Evolutionary conservation across 2,329 filamentous ascomycete species (phyloP).

Genomic region (Dothistroma septosporum): DNA sequence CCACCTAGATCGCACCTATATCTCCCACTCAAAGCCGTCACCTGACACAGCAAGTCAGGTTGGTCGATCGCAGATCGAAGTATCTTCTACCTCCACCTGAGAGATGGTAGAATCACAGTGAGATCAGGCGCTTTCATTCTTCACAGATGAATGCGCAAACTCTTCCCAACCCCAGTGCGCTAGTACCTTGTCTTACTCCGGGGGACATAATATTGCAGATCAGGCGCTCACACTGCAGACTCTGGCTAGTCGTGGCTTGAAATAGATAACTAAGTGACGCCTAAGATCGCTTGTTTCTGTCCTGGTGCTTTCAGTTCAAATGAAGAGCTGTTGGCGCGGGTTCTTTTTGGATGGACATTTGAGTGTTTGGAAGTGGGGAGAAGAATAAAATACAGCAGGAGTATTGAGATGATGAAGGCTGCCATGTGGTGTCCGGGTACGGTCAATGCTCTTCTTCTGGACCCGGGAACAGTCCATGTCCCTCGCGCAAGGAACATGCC

Average conservation of each 20-base stretch:
- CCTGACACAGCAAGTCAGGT: not conserved
- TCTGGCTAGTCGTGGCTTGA: not conserved
- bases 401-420: no score
- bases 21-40: not conserved
- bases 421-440: no score
- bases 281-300: not conserved
- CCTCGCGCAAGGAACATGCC: no score
- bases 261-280: not conserved
- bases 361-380: no score
- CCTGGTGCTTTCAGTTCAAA: not conserved
- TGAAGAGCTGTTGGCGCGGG: not conserved
- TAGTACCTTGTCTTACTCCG: not conserved
- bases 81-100: not conserved
- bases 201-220: not conserved
- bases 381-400: no score
- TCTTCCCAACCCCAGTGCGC: not conserved
- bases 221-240: no score
- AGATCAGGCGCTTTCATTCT: not conserved
- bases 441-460: no score
- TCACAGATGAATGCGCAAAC: not conserved
- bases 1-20: no score
- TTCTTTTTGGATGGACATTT: no score
- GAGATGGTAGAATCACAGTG: not conserved
- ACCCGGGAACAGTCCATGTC: no score
- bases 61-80: not conserved